phyloP scores from a whole-genome alignment of 306 rosid species.

The Citrullus amarus region DNA sequence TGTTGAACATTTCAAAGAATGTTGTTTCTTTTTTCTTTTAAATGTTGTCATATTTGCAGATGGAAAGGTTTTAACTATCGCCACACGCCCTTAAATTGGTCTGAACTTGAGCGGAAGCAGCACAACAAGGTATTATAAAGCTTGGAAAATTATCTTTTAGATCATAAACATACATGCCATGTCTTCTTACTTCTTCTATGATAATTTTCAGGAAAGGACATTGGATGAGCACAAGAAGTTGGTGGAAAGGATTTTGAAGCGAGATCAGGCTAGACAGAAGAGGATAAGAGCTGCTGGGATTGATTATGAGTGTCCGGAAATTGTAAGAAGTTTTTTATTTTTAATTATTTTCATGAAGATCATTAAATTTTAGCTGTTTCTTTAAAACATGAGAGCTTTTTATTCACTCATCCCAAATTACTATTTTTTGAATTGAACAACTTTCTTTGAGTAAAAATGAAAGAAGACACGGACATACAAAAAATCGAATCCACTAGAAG shows the following conservation, averaged over 20 bases:
- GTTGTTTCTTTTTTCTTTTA: background rate
- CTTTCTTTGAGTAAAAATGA: too few species aligned
- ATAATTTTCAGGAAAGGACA: slow-evolving; percentile 57
- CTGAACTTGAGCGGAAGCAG: slow-evolving; percentile 41
- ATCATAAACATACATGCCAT: background rate
- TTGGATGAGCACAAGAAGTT: slow-evolving; percentile 51
- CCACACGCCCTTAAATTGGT: slow-evolving; percentile 40
- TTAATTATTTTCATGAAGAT: background rate
- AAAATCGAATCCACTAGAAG: too few species aligned
- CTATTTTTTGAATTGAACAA: background rate
- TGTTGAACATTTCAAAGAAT: too few species aligned
- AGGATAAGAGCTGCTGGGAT: slow-evolving; percentile 75
- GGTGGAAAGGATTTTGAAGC: slow-evolving; percentile 48
- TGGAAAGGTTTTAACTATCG: slow-evolving; percentile 63
- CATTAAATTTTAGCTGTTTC: background rate
- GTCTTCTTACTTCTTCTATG: background rate
- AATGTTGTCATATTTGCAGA: slow-evolving; percentile 19
- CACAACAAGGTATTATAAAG: slow-evolving; percentile 46
- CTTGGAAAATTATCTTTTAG: background rate
- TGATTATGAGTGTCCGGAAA: slow-evolving; percentile 73
- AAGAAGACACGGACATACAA: too few species aligned
- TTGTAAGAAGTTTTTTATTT: slow-evolving; percentile 37
- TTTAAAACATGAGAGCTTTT: background rate
- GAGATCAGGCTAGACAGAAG: slow-evolving; percentile 40
- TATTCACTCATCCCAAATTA: background rate